phyloP scores from a whole-genome alignment of 1,284 basidiomycete species.

The Austroboletus novae-zelandiae region DNA sequence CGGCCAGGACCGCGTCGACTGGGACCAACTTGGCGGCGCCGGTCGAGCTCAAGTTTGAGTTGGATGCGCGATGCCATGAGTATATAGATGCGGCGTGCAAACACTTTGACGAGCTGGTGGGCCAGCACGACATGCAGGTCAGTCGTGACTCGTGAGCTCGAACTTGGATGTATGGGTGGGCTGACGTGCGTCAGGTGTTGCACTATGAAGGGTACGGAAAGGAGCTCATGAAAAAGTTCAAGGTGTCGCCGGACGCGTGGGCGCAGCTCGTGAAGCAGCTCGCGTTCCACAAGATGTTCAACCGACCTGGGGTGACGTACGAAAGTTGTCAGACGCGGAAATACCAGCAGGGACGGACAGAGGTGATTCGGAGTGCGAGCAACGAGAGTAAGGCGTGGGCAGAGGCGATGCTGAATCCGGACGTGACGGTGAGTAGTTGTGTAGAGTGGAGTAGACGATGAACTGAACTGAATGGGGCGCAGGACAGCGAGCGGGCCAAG shows the following conservation, averaged over 20 bases:
- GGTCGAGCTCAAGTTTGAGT: conserved; percentile 69
- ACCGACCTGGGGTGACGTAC: conserved; percentile 83
- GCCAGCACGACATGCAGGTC: conserved; percentile 79
- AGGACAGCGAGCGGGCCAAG: conserved; percentile 63
- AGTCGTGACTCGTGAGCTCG: conserved; percentile 29
- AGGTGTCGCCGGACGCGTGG: conserved; percentile 92
- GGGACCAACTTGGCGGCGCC: conserved; percentile 54
- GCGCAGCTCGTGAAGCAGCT: conserved; percentile 95
- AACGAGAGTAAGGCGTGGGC: conserved; percentile 85
- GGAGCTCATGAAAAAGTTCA: conserved; percentile 84
- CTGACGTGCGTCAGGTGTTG: conserved; percentile 50
- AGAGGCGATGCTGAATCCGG: conserved; percentile 79
- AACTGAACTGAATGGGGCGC: conserved; percentile 1
- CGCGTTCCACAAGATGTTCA: conserved; percentile 87
- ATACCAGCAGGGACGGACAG: conserved; percentile 89
- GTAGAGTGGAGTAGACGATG: background rate
- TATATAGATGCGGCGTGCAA: conserved; percentile 57
- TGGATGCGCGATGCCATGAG: conserved; percentile 57
- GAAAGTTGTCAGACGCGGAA: conserved; percentile 95
- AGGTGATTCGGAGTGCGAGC: conserved; percentile 88
- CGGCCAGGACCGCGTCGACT: conserved; percentile 41
- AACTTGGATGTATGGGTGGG: background rate
- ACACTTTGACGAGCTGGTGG: conserved; percentile 79
- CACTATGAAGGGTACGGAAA: conserved; percentile 95
- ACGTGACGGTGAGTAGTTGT: conserved; percentile 46